These are phyloP conservation scores for Piloderma croceum DNA, from an alignment of 768 basidiomycete species.

Conservation along the genomic window DNA sequence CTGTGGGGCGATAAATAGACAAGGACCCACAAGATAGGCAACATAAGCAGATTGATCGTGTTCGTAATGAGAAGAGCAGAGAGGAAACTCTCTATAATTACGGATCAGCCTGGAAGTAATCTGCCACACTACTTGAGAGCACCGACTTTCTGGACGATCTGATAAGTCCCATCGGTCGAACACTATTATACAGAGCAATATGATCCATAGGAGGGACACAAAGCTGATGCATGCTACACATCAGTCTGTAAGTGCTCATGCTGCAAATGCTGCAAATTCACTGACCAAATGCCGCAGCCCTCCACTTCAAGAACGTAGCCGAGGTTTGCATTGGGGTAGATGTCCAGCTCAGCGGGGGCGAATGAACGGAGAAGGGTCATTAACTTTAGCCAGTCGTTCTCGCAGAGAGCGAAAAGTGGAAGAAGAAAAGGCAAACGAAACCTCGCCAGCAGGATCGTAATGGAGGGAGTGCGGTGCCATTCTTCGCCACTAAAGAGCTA, in stretches of 20 bases:
- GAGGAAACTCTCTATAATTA: constrained; percentile 38
- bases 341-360: too few species aligned
- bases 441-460: too few species aligned
- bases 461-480: too few species aligned
- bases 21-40: constrained; percentile 38
- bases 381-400: too few species aligned
- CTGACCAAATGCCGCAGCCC: constrained; percentile 25
- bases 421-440: too few species aligned
- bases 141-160: constrained; percentile 43
- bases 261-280: not conserved
- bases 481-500: too few species aligned
- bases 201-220: constrained; percentile 44
- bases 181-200: constrained; percentile 40
- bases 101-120: not conserved
- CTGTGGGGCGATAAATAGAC: constrained; percentile 7
- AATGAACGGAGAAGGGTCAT: too few species aligned
- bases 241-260: constrained; percentile 1
- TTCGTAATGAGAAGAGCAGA: constrained; percentile 39
- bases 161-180: constrained; percentile 43
- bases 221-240: constrained; percentile 37
- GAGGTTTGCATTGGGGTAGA: too few species aligned
- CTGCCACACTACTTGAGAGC: not conserved
- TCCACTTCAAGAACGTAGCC: too few species aligned
- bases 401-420: too few species aligned
- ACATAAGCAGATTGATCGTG: constrained; percentile 32